Conservation (phyloP, 306 rosid species). For the Vigna trinervia region DNA sequence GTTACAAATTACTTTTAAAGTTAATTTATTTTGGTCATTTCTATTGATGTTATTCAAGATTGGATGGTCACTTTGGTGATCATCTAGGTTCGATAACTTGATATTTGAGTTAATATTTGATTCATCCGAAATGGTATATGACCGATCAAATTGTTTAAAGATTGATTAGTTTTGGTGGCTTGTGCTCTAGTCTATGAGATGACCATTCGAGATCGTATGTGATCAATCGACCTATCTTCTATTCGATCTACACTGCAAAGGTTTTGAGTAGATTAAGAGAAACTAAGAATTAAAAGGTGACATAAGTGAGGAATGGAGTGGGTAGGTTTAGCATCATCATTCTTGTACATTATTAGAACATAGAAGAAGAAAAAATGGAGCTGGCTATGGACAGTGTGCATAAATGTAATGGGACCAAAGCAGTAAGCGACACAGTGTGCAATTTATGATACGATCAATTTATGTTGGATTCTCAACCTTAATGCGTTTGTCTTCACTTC, state of each 20-base stretch:
- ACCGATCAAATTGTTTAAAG: too few species aligned
- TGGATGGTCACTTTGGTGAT: accelerated
- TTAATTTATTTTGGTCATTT: too few species aligned
- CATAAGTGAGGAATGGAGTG: not conserved
- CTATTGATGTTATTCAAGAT: too few species aligned
- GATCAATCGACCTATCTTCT: too few species aligned
- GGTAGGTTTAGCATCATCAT: conserved; percentile 3
- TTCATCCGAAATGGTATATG: too few species aligned
- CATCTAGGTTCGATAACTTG: too few species aligned
- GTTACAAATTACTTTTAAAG: too few species aligned
- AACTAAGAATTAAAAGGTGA: not conserved
- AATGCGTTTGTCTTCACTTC: conserved; percentile 34
- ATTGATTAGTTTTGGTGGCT: too few species aligned
- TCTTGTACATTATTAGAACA: not conserved
- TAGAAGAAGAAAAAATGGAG: conserved; percentile 14
- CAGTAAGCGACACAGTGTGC: not conserved
- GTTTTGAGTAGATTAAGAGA: not conserved
- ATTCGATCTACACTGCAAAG: too few species aligned
- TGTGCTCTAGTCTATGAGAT: too few species aligned
- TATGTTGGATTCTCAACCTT: not conserved
- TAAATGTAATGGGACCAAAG: conserved; percentile 50
- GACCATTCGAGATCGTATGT: too few species aligned
- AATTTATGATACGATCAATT: conserved; percentile 22
- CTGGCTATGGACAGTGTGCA: not conserved
- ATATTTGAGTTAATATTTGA: too few species aligned